These are phyloP conservation scores for Aspergillus nanangensis DNA, from an alignment of 495 filamentous ascomycete species.

Conservation along the genomic window DNA sequence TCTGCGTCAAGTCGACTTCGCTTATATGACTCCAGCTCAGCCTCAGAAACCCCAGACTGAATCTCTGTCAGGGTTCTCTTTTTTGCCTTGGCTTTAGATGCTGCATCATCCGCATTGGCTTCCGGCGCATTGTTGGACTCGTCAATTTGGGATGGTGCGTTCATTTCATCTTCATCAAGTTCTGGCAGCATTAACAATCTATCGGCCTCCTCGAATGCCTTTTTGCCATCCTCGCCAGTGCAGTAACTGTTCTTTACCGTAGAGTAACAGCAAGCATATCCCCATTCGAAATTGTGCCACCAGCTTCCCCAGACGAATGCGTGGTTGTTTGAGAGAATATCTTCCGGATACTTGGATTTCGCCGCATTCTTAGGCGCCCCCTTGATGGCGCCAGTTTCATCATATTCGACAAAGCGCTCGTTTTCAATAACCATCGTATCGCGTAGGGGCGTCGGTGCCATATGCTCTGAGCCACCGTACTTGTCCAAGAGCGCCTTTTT, in stretches of 20 bases:
- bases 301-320: constrained; percentile 93
- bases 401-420: constrained; percentile 93
- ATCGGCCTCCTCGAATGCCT: constrained; percentile 64
- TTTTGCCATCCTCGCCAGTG: constrained; percentile 80
- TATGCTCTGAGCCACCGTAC: constrained; percentile 72
- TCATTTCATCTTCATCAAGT: constrained; percentile 28
- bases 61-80: constrained; percentile 75
- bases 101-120: constrained; percentile 27
- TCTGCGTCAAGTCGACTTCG: constrained; percentile 61
- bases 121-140: constrained; percentile 20
- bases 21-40: constrained; percentile 79
- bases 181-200: constrained; percentile 45
- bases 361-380: constrained; percentile 69
- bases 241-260: constrained; percentile 95
- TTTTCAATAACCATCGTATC: constrained; percentile 68
- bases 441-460: constrained; percentile 57
- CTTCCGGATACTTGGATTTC: constrained; percentile 88
- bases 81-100: constrained; percentile 37
- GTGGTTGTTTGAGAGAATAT: constrained; percentile 86
- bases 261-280: constrained; percentile 94
- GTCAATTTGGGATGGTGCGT: constrained; percentile 11
- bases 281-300: constrained; percentile 95
- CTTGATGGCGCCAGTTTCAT: constrained; percentile 83
- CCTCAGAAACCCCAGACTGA: constrained; percentile 66
- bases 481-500: constrained; percentile 73